A percentile compares a stretch with the other conserved stretches of the same genome.
Evolutionary conservation across 768 basidiomycete species (phyloP).

Genomic region (Peribolospora baueri): DNA sequence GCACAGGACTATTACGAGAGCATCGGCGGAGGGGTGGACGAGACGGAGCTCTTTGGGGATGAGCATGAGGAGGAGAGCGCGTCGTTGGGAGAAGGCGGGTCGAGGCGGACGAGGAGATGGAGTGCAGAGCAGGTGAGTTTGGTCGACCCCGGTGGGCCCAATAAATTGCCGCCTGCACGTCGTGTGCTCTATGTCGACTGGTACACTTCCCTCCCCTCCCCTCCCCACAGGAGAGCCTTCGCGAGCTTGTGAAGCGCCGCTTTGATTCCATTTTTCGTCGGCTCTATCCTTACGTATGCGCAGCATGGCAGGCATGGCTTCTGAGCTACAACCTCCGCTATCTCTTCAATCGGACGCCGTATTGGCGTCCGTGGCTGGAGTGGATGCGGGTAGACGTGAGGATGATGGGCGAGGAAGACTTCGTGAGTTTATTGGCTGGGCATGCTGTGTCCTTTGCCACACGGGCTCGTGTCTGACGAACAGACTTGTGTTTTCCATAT

Average conservation of each 20-base stretch:
- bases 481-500: neutral
- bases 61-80: neutral
- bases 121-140: too few species aligned
- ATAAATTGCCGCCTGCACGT: neutral
- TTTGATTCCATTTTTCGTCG: conserved; percentile 33
- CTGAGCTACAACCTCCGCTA: conserved; percentile 67
- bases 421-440: conserved; percentile 27
- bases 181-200: neutral
- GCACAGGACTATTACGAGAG: conserved; percentile 74
- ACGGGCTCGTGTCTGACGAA: neutral
- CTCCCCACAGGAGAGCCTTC: neutral
- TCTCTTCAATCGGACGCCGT: conserved; percentile 61
- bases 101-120: too few species aligned
- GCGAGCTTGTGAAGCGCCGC: neutral
- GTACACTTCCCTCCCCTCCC: neutral
- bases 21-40: conserved; percentile 51
- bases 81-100: too few species aligned
- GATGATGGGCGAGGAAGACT: conserved; percentile 51
- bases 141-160: too few species aligned
- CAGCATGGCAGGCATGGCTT: conserved; percentile 53
- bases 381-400: conserved; percentile 67
- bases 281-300: conserved; percentile 61
- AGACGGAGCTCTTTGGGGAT: conserved; percentile 10
- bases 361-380: conserved; percentile 73
- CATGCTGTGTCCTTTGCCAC: neutral